phyloP scores from a whole-genome alignment of 2,329 filamentous ascomycete genomes.

The Bipolaris gigantea region DNA sequence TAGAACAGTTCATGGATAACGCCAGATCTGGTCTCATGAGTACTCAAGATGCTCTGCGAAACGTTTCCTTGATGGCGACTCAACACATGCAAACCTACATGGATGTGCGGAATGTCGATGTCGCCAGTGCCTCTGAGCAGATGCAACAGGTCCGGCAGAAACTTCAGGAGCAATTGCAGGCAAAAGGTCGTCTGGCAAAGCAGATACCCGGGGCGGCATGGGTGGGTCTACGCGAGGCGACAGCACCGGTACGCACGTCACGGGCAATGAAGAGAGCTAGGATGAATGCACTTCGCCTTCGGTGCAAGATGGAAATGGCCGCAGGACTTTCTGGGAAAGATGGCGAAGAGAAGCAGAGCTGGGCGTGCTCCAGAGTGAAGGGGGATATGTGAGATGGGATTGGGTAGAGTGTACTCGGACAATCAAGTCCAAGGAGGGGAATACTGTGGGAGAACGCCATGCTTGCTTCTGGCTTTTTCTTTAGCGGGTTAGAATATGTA shows the following conservation, averaged over 20 bases:
- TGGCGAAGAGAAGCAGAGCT: constrained; percentile 19
- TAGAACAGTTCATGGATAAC: constrained; percentile 26
- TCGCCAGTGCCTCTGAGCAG: constrained; percentile 2
- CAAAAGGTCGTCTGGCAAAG: constrained; percentile 13
- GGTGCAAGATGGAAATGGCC: constrained; percentile 31
- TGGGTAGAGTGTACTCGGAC: not conserved
- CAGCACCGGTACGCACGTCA: constrained; percentile 33
- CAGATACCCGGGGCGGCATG: constrained; percentile 27
- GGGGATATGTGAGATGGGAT: not conserved
- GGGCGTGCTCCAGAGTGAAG: constrained; percentile 26
- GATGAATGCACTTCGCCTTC: constrained; percentile 34
- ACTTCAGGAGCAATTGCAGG: constrained; percentile 11
- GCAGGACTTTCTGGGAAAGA: constrained; percentile 20
- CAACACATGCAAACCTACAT: constrained; percentile 15
- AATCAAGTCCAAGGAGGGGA: not conserved
- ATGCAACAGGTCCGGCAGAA: constrained; percentile 13
- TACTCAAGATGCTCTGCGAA: constrained; percentile 24
- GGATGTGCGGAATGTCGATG: constrained; percentile 6
- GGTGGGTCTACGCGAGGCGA: constrained; percentile 25
- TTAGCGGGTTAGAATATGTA: constrained; percentile 24
- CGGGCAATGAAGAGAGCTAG: constrained; percentile 32
- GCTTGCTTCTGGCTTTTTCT: constrained; percentile 4
- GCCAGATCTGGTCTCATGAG: constrained; percentile 22
- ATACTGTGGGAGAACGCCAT: not conserved
- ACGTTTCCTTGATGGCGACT: constrained; percentile 24